phyloP scores from a whole-genome alignment of 2,329 filamentous ascomycete species.

The Beauveria caledonica region DNA sequence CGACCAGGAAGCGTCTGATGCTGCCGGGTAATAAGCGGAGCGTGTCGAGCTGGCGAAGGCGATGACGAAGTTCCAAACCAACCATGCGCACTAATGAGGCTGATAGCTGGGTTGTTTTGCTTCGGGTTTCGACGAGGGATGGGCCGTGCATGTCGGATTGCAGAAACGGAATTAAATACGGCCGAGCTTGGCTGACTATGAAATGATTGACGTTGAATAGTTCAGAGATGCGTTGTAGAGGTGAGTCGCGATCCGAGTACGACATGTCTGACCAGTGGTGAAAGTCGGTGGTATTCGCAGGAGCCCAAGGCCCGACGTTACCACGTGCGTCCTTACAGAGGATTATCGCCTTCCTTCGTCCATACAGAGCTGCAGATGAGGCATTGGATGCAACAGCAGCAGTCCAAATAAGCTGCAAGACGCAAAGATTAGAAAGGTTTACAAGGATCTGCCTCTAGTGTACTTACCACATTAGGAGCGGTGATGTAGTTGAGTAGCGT shows the following conservation, averaged over 20 bases:
- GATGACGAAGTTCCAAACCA: slow-evolving; percentile 69
- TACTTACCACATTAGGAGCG: slow-evolving; percentile 78
- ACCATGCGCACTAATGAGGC: slow-evolving; percentile 59
- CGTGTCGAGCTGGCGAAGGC: slow-evolving; percentile 72
- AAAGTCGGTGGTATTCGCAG: slow-evolving; percentile 52
- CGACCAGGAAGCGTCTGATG: slow-evolving; percentile 69
- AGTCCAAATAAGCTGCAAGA: slow-evolving; percentile 63
- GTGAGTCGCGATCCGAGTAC: slow-evolving; percentile 56
- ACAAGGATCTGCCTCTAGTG: not conserved
- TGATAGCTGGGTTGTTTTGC: slow-evolving; percentile 48
- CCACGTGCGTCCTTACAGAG: slow-evolving; percentile 72
- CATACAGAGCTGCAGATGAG: slow-evolving; percentile 55
- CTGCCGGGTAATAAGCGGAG: slow-evolving; percentile 62
- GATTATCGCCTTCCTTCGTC: slow-evolving; percentile 54
- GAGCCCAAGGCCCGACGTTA: slow-evolving; percentile 65
- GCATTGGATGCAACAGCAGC: slow-evolving; percentile 71
- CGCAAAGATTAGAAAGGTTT: not conserved
- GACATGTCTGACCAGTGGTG: slow-evolving; percentile 59
- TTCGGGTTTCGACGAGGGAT: slow-evolving; percentile 50
- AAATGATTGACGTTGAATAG: slow-evolving; percentile 94
- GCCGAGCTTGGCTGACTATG: slow-evolving; percentile 84
- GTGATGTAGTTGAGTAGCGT: slow-evolving; percentile 88
- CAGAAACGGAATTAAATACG: slow-evolving; percentile 81
- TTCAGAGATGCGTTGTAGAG: slow-evolving; percentile 64
- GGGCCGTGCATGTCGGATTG: slow-evolving; percentile 74